Evolutionary conservation across 306 rosid species (phyloP), one percentile per base, ranked within the genome.

Genomic region (Hylodesmum podocarpum): DNA sequence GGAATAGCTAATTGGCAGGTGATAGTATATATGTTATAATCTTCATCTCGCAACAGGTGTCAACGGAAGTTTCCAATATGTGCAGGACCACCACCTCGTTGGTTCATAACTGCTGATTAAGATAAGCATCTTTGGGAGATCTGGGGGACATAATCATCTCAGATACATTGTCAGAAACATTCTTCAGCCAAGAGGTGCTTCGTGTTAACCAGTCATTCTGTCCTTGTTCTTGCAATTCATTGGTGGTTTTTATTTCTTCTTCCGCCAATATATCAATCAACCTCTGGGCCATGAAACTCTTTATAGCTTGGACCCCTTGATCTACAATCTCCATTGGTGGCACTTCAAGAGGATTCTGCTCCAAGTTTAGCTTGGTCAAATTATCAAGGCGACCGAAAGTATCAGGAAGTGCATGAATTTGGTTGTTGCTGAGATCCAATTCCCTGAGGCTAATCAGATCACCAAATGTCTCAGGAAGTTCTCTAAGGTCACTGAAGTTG

Each of bases 341-440:
- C 84, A 88, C 29, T 55, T 83, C 86, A 57, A 92, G 80, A 44
- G 99, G 99, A 81, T 91, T 96, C 81, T 89, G 96, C 5, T 92
- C 99, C 92, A 96, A 53, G 87, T 92, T 92, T 25, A 96, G 90
- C 84, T 89, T 91, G 84, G 69, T 78, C 86, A 96, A 71, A 69
- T 78, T 84, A 65, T 92, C 88, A 21, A 96, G 99, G 72, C 97
- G 91, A 21, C 99, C 98, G 53, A 96, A 92, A 51, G 99, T 87
- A 44, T 84, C 89, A 15, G 99, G 99, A 57, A 96, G 93, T 34
- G 89, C 86, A 41, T 82, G 92, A 70, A 96, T 91, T 86, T 96
- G 99, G 80, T 96, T 92, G 87, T 95, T 95, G 88, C 99, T 88
- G 78, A 95, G 87, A 70, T 95, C 99, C 76, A 95, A 85, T 49